These are phyloP conservation scores for Amylostereum chailletii DNA, from an alignment of 1,284 basidiomycete genomes.

Conservation along the genomic window DNA sequence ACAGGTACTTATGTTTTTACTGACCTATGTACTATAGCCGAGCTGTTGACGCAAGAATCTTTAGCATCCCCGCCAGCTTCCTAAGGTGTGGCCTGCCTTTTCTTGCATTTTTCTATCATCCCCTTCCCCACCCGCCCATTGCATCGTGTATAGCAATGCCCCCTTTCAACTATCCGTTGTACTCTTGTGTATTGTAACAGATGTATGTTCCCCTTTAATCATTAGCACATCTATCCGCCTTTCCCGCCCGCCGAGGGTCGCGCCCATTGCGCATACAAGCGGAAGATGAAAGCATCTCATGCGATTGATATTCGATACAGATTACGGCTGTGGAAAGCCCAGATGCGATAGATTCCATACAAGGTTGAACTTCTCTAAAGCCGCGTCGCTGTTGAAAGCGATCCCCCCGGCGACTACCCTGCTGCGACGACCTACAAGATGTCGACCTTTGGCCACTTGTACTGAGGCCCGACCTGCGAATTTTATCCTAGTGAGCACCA, in stretches of 20 bases:
- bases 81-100: conserved; percentile 18
- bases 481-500: not conserved
- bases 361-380: conserved; percentile 5
- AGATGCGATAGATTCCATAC: no score
- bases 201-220: no score
- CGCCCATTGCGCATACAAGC: no score
- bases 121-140: no score
- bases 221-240: no score
- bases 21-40: conserved; percentile 27
- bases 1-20: conserved; percentile 1
- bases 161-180: no score
- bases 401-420: not conserved
- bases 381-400: conserved; percentile 35
- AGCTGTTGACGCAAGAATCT: conserved; percentile 59
- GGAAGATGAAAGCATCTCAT: no score
- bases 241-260: no score
- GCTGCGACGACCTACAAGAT: conserved; percentile 35
- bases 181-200: no score
- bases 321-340: no score
- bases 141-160: no score
- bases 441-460: conserved; percentile 70
- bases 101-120: conserved; percentile 6
- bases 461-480: conserved; percentile 64
- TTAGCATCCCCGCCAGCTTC: conserved; percentile 51
- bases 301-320: no score